phyloP scores from a whole-genome alignment of 2,329 filamentous ascomycete genomes.

The Aspergillus sp. region DNA sequence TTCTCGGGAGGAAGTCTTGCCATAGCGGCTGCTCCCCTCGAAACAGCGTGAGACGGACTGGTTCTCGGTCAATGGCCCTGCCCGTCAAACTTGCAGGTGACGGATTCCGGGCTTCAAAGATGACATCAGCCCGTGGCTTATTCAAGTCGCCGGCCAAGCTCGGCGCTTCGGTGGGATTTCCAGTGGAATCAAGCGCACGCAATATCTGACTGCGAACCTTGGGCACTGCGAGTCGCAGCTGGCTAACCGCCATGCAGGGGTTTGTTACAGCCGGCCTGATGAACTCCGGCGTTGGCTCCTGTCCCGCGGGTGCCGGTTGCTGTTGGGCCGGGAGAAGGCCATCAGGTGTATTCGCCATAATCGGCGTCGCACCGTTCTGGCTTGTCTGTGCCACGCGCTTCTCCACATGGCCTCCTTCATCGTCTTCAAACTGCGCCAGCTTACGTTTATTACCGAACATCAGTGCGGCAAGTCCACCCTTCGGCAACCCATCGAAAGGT shows the following conservation, averaged over 20 bases:
- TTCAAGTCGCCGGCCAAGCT: conserved; percentile 26
- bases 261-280: conserved; percentile 80
- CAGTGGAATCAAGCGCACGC: conserved; percentile 58
- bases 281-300: conserved; percentile 67
- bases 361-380: conserved; percentile 59
- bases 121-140: conserved; percentile 56
- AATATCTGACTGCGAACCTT: conserved; percentile 76
- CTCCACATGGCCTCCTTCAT: conserved; percentile 57
- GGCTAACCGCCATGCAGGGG: conserved; percentile 69
- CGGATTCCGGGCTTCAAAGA: conserved; percentile 85
- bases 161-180: conserved; percentile 35
- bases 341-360: conserved; percentile 66
- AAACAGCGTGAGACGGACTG: conserved; percentile 70
- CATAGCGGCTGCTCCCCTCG: conserved; percentile 74
- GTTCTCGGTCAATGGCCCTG: conserved; percentile 60
- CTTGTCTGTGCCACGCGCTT: conserved; percentile 52
- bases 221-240: conserved; percentile 78
- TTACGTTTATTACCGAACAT: conserved; percentile 91
- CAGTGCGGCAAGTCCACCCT: conserved; percentile 76
- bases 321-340: conserved; percentile 68
- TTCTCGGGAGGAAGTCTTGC: conserved; percentile 85
- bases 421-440: conserved; percentile 60
- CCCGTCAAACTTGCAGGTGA: conserved; percentile 50
- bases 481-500: conserved; percentile 85
- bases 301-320: conserved; percentile 49